Conservation (phyloP, 2,329 filamentous ascomycete genomes). For the Penicillium sumatraense region DNA sequence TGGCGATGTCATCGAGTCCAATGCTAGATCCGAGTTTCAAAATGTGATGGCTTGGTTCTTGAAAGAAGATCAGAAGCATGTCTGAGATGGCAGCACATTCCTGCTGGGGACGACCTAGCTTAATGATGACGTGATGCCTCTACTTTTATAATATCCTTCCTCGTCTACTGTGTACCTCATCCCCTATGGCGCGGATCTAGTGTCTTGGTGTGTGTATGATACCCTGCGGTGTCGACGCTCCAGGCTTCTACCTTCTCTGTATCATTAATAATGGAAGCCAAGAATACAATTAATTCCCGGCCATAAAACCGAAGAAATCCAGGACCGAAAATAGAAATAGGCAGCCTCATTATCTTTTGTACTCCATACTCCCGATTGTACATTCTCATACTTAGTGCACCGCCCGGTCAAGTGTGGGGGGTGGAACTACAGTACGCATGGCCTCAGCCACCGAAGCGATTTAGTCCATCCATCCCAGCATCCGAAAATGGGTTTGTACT, state of each 20-base stretch:
- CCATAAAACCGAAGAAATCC: not conserved
- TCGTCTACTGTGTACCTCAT: not conserved
- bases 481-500: not conserved
- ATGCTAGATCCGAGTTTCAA: slow-evolving; percentile 74
- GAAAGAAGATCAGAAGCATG: slow-evolving; percentile 44
- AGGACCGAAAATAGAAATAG: slow-evolving; percentile 1
- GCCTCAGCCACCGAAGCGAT: slow-evolving; percentile 2
- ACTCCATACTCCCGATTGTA: not conserved
- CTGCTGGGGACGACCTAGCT: not conserved
- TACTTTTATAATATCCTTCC: not conserved
- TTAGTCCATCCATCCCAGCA: not conserved
- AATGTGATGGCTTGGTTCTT: slow-evolving; percentile 87
- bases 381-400: not conserved
- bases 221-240: not conserved
- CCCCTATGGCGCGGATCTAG: not conserved
- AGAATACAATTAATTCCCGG: slow-evolving; percentile 1
- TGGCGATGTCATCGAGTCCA: slow-evolving; percentile 80
- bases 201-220: not conserved
- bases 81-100: slow-evolving; percentile 9
- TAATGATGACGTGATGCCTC: not conserved
- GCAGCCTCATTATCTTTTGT: not conserved
- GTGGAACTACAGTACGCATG: not conserved
- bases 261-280: slow-evolving; percentile 6
- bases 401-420: not conserved
- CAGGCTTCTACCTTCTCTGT: not conserved